phyloP scores from a whole-genome alignment of 306 rosid species.

The Abrus pulchellus region DNA sequence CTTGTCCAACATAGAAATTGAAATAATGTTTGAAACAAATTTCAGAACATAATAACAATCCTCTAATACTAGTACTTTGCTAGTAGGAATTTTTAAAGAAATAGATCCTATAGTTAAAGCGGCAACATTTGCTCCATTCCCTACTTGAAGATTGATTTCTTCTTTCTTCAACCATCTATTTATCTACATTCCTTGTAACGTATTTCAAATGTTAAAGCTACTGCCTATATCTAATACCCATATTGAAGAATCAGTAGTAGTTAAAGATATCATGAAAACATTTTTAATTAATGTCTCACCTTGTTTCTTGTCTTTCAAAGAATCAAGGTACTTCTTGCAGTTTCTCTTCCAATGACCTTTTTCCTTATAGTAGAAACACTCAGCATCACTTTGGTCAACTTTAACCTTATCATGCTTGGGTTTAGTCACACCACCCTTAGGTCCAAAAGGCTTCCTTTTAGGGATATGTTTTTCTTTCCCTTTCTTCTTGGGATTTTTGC shows the following conservation, averaged over 20 bases:
- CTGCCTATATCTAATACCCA: slow-evolving; percentile 35
- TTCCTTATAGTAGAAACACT: no score
- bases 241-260: not conserved
- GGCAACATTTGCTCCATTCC: no score
- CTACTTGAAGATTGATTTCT: no score
- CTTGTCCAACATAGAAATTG: no score
- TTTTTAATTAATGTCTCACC: not conserved
- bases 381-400: not conserved
- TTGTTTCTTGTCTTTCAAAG: no score
- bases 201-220: slow-evolving; percentile 21
- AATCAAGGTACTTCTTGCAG: no score
- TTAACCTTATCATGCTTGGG: not conserved
- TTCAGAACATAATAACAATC: no score
- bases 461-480: not conserved
- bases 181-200: not conserved
- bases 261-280: slow-evolving; percentile 35
- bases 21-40: no score
- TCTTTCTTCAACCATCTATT: not conserved
- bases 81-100: no score
- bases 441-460: not conserved
- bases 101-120: no score
- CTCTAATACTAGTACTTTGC: no score
- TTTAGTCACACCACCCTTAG: not conserved
- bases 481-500: not conserved
- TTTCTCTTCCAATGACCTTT: no score